Evolutionary conservation across 352 stramenopile genomes (phyloP), one percentile per base, ranked within the genome.

Genomic region (Plasmopara halstedii): DNA sequence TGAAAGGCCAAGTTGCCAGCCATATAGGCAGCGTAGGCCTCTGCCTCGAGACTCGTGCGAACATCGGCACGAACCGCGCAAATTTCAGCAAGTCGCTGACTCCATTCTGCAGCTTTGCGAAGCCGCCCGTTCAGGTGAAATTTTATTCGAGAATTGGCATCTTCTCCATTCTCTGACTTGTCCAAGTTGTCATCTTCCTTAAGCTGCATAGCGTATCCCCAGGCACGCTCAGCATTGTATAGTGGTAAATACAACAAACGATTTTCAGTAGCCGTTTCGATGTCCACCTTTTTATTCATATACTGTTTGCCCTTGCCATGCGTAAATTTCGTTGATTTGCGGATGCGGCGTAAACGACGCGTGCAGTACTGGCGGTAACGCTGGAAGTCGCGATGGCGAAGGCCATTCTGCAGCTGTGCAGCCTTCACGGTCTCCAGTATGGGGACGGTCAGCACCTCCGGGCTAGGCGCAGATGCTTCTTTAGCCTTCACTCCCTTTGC

Each of bases 321-420:
- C 64, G 69, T 85, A 50, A 93, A 95, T 60, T 90, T 85, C 56
- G 85, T 65, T 20, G 81, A 85, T 65, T 90, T 94, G 62, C 86
- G 83, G 46, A 96, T 73, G 36, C 85, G 83, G 21, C 80, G 81
- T 50, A 96, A 62, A 14, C 85, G 80, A 13, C 86, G 73, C 47
- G 79, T 66, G 63, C 86, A 96, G 64, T 95, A 95, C 70, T 95
- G 81, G 20, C 85, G 79, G 61, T 96, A 96, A 23, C 85, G 83
- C 63, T 88, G 77, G 64, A 95, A 96, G 70, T 96, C 84, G 48
- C 83, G 82, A 56, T 95, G 80, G 42, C 83, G 75, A 56, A 96
- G 58, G 2, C 86, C 86, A 42, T 96, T 96, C 62, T 93, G 78
- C 53, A 94, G 55, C 62, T 96, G 86, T 58, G 77, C 76, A 41